phyloP scores from a whole-genome alignment of 805 yeast species.

The Nakazawaea holstii region DNA sequence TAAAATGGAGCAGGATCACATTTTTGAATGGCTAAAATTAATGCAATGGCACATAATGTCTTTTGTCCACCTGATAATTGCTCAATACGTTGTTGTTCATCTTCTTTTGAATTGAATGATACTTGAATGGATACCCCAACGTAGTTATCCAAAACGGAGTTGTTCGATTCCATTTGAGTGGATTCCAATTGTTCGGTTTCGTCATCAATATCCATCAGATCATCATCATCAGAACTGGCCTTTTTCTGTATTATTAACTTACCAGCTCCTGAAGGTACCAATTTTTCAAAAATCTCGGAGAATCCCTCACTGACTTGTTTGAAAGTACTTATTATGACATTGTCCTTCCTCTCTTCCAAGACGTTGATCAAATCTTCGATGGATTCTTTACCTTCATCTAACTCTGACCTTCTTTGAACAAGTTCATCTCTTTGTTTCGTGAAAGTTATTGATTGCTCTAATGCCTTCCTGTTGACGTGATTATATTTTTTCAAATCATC shows the following conservation, averaged over 20 bases:
- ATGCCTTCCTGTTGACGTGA: constrained; percentile 85
- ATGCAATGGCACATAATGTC: constrained; percentile 91
- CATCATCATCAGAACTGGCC: constrained; percentile 16
- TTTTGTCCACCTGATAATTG: constrained; percentile 97
- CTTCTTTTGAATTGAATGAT: constrained; percentile 78
- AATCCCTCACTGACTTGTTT: constrained; percentile 71
- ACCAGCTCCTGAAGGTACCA: constrained; percentile 85
- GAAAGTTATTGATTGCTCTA: constrained; percentile 75
- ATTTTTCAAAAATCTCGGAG: constrained; percentile 63
- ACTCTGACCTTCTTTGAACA: constrained; percentile 57
- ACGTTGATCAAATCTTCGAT: constrained; percentile 67
- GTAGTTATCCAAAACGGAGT: constrained; percentile 45
- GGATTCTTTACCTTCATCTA: constrained; percentile 64
- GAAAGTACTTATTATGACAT: constrained; percentile 77
- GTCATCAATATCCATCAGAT: constrained; percentile 15
- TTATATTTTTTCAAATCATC: constrained; percentile 55
- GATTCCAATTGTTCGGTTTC: constrained; percentile 16
- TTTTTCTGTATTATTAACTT: constrained; percentile 57
- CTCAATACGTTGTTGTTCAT: constrained; percentile 84
- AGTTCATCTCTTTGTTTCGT: constrained; percentile 68
- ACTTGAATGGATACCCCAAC: constrained; percentile 82
- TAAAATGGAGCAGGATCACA: constrained; percentile 98
- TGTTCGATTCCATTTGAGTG: constrained; percentile 8
- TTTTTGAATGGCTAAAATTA: constrained; percentile 87
- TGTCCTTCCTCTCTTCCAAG: constrained; percentile 72